These are phyloP conservation scores for Tetrapyrgos nigripes DNA, from an alignment of 1,284 basidiomycete genomes.

Conservation along the genomic window DNA sequence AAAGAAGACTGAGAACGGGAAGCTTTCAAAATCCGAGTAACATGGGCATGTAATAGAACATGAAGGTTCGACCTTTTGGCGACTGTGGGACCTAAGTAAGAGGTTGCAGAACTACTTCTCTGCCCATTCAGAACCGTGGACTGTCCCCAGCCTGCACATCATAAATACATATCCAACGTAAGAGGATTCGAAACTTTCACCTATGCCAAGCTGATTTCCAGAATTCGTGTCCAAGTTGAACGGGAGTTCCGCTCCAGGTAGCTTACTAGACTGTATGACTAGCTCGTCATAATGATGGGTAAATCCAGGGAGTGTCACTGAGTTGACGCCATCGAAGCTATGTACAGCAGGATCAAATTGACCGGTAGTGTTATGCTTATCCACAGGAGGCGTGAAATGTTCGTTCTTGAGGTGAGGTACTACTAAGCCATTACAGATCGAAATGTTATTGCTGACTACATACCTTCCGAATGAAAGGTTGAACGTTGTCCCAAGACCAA, in stretches of 20 bases:
- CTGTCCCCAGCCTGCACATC: slow-evolving; percentile 26
- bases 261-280: slow-evolving; percentile 21
- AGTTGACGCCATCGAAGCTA: slow-evolving; percentile 32
- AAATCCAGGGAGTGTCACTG: slow-evolving; percentile 35
- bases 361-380: slow-evolving; percentile 23
- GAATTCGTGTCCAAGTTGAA: slow-evolving; percentile 42
- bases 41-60: slow-evolving; percentile 35
- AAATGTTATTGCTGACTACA: not conserved
- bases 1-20: not conserved
- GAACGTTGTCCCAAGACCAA: no score
- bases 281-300: slow-evolving; percentile 28
- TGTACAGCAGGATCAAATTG: slow-evolving; percentile 27
- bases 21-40: slow-evolving; percentile 12
- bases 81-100: slow-evolving; percentile 35
- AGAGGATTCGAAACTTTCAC: slow-evolving; percentile 21
- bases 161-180: not conserved
- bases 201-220: slow-evolving; percentile 37
- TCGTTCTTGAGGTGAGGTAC: slow-evolving; percentile 22
- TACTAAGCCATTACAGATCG: not conserved
- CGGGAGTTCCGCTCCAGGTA: slow-evolving; percentile 25
- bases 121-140: slow-evolving; percentile 33
- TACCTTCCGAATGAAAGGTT: slow-evolving; percentile 42
- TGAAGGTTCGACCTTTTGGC: slow-evolving; percentile 40
- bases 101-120: slow-evolving; percentile 40
- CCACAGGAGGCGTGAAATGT: slow-evolving; percentile 20